These are phyloP conservation scores for Aspergillus jensenii DNA, from an alignment of 2,329 filamentous ascomycete genomes.

Conservation along the genomic window DNA sequence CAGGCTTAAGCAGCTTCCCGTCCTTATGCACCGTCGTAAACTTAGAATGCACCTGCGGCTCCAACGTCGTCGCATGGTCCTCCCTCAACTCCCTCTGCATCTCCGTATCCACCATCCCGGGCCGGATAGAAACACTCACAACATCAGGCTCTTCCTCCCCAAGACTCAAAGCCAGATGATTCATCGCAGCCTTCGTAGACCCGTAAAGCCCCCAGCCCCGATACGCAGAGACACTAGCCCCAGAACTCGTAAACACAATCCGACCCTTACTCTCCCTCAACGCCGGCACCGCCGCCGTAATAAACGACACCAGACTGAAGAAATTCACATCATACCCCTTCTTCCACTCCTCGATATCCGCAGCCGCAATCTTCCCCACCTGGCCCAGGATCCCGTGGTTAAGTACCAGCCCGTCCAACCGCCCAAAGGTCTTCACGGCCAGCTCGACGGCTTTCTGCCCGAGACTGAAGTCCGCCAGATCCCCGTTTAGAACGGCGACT, in stretches of 20 bases:
- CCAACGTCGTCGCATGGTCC: slow-evolving; percentile 63
- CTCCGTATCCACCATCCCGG: slow-evolving; percentile 37
- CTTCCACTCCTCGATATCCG: slow-evolving; percentile 72
- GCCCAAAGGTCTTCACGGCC: slow-evolving; percentile 67
- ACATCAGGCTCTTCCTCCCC: slow-evolving; percentile 30
- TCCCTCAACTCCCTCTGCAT: slow-evolving; percentile 66
- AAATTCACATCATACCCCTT: slow-evolving; percentile 78
- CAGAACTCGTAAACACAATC: slow-evolving; percentile 39
- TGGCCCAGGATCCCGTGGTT: slow-evolving; percentile 86
- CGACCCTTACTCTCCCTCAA: slow-evolving; percentile 35
- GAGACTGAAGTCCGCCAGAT: slow-evolving; percentile 55
- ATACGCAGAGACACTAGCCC: slow-evolving; percentile 33
- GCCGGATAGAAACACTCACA: slow-evolving; percentile 29
- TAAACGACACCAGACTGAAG: slow-evolving; percentile 77
- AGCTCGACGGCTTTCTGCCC: slow-evolving; percentile 63
- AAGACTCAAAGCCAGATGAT: slow-evolving; percentile 30
- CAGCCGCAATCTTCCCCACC: slow-evolving; percentile 66
- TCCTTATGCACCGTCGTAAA: slow-evolving; percentile 70
- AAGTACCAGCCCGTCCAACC: slow-evolving; percentile 77
- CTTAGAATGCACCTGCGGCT: slow-evolving; percentile 56
- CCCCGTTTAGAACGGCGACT: slow-evolving; percentile 59
- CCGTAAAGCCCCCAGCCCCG: slow-evolving; percentile 38
- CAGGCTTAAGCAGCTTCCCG: slow-evolving; percentile 73
- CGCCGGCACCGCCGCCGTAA: slow-evolving; percentile 32
- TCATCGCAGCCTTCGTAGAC: slow-evolving; percentile 39